A percentile compares a stretch with the other conserved stretches of the same genome.
These are phyloP conservation scores for Penicillium janthinellum DNA, from an alignment of 2,329 filamentous ascomycete genomes.

Conservation along the genomic window DNA sequence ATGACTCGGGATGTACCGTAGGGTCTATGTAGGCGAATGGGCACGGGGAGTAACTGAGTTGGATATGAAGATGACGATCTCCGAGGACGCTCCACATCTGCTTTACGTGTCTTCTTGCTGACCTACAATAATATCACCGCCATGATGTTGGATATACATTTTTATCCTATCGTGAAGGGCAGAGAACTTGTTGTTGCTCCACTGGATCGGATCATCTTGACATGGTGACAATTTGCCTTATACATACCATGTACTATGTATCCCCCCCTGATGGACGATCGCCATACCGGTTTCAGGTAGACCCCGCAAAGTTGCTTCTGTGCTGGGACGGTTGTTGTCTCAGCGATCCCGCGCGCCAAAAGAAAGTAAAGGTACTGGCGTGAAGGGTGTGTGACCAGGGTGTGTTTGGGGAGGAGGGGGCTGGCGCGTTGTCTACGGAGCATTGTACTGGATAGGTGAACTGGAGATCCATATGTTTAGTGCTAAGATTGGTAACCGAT, in stretches of 20 bases:
- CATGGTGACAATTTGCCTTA: not conserved
- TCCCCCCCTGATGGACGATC: slow-evolving; percentile 10
- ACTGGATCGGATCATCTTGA: slow-evolving; percentile 11
- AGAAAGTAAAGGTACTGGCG: not conserved
- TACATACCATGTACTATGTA: too few species aligned
- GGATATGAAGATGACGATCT: slow-evolving; percentile 8
- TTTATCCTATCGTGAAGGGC: not conserved
- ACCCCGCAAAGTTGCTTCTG: slow-evolving; percentile 12
- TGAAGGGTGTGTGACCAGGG: not conserved
- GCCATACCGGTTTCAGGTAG: slow-evolving; percentile 1
- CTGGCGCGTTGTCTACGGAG: not conserved
- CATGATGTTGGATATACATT: not conserved
- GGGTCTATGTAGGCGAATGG: not conserved
- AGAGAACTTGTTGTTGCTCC: not conserved
- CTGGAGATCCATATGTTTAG: not conserved
- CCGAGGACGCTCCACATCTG: slow-evolving; percentile 11
- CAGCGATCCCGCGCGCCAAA: slow-evolving; percentile 3
- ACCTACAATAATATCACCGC: not conserved
- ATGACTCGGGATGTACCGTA: not conserved
- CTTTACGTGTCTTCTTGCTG: not conserved
- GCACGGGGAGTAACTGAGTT: not conserved
- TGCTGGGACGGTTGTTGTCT: not conserved
- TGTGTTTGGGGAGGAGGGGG: not conserved
- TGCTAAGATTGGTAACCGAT: slow-evolving; percentile 2
- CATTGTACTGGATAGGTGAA: not conserved